These are phyloP conservation scores for Trichoderma reesei DNA, from an alignment of 495 filamentous ascomycete genomes.

Conservation along the genomic window DNA sequence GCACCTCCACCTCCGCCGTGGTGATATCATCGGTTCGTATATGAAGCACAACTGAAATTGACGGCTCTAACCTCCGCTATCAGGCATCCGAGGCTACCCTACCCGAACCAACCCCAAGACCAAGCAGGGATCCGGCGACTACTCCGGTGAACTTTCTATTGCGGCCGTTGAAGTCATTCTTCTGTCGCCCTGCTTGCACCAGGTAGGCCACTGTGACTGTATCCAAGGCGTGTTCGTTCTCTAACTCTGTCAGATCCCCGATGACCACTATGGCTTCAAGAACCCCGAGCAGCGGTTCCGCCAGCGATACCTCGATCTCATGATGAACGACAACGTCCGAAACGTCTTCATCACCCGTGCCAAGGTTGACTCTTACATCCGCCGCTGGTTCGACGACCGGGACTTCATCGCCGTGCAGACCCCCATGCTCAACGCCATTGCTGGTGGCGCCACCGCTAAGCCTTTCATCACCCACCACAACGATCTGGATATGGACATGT, in stretches of 20 bases:
- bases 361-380: conserved; percentile 78
- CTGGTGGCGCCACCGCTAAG: conserved; percentile 91
- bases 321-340: conserved; percentile 82
- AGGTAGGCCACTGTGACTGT: conserved; percentile 23
- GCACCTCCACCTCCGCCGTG: conserved; percentile 81
- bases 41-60: not conserved
- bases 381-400: conserved; percentile 71
- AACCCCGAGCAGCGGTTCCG: conserved; percentile 88
- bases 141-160: conserved; percentile 77
- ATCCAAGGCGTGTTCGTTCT: not conserved
- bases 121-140: conserved; percentile 51
- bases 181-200: conserved; percentile 84
- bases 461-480: conserved; percentile 94
- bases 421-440: conserved; percentile 93
- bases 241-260: conserved; percentile 48
- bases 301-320: conserved; percentile 86
- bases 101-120: conserved; percentile 86
- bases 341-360: conserved; percentile 73
- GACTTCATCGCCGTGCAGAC: conserved; percentile 96
- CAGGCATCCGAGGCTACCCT: conserved; percentile 68
- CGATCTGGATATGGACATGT: conserved; percentile 84
- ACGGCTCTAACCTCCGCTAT: no score
- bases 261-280: conserved; percentile 87
- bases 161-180: conserved; percentile 81
- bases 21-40: conserved; percentile 63